A percentile compares a stretch with the other conserved stretches of the same genome.
phyloP scores from a whole-genome alignment of 1,139 yeast genomes.

The Lodderomyces pseudojiufengensis region DNA sequence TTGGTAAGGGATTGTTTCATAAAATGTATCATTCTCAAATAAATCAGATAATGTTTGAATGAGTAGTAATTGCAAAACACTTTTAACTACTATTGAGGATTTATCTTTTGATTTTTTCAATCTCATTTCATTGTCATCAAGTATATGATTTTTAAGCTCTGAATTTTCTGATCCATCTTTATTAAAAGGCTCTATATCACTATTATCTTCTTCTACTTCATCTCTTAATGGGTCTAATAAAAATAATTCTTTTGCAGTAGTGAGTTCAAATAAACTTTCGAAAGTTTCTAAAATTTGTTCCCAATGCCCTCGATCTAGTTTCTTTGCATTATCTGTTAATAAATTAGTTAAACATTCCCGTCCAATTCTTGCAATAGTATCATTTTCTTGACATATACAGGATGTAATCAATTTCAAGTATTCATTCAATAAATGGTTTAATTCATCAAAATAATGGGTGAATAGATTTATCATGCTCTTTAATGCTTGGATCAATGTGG shows the following conservation, averaged over 20 bases:
- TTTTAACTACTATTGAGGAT: conserved; percentile 83
- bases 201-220: conserved; percentile 8
- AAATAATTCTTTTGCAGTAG: conserved; percentile 85
- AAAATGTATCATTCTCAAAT: conserved; percentile 66
- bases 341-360: conserved; percentile 81
- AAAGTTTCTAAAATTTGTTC: conserved; percentile 60
- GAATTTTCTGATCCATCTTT: background rate
- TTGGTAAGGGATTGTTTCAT: conserved; percentile 62
- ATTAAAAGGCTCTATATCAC: background rate
- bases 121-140: conserved; percentile 23
- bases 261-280: conserved; percentile 64
- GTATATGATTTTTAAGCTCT: conserved; percentile 9
- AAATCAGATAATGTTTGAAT: conserved; percentile 84
- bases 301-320: conserved; percentile 73
- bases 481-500: conserved; percentile 93
- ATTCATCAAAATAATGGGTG: conserved; percentile 71
- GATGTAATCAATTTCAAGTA: conserved; percentile 74
- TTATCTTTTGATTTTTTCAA: conserved; percentile 47
- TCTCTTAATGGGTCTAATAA: conserved; percentile 58
- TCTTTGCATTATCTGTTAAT: conserved; percentile 67
- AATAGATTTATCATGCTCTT: conserved; percentile 83
- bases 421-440: conserved; percentile 71
- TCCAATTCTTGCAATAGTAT: conserved; percentile 92
- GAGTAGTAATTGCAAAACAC: conserved; percentile 84
- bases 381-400: conserved; percentile 95